Base-by-base conservation (phyloP, 148 eudicot species). In the Heliosperma pusillum region DNA sequence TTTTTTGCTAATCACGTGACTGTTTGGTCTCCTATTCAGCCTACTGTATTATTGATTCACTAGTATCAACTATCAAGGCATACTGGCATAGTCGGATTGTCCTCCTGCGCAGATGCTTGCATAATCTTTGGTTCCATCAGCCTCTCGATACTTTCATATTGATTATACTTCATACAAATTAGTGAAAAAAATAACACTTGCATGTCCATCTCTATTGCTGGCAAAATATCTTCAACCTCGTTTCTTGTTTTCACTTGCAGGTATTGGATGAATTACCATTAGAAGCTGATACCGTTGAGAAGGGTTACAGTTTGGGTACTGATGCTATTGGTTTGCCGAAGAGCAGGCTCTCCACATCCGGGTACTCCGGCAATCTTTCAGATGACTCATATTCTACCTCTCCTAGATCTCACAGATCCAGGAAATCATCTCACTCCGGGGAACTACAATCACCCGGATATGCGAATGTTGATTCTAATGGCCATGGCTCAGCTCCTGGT, bases 261-360 rank as follows among this genome's bases (percentile, higher is more conserved):
- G 91, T 91, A 65, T 61, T 95, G 83, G 97, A 95, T 76, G 98
- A 92, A 87, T 79, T 95, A 62, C 97, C 97, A 2, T 83, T 92
- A 66, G 98, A 95, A 29, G 98, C 96, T 12, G 97, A 95, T 33
- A 82, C 89, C 36, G 89, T 86, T 25, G 97, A 92, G 82, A 92
- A 87, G 81, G 98, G 98, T 53, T 90, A 90, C 83, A 89, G 87
- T 80, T 60, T 88, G 79, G 87, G 86, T 69, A 79, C 80, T 25
- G 93, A 95, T 75, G 78, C 91, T 58, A 92, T 96, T 3, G 97
- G 98, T 69, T 88, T 95, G 66, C 98, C 98, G 2, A 92, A 82
- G 86, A 86, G 83, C 11, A 93, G 96, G 77, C 86, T 92, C 66
- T 82, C 90, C 15, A 79, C 98, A 62, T 87, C 96, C 17, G 22